phyloP scores from a whole-genome alignment of 768 basidiomycete genomes.

The Pleurotus sapidus region DNA sequence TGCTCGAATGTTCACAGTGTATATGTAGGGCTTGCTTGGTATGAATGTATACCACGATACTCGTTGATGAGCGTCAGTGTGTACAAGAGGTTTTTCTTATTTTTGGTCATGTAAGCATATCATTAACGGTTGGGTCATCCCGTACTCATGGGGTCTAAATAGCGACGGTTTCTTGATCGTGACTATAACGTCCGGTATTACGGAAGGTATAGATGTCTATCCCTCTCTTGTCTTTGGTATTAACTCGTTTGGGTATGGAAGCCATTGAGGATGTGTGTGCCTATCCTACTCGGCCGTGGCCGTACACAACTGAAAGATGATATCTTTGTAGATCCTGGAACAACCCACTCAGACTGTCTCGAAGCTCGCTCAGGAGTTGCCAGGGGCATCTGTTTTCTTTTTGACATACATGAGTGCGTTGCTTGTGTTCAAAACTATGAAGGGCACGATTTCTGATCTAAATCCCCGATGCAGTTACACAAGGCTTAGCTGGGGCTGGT shows the following conservation, averaged over 20 bases:
- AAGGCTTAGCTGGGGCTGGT: constrained; percentile 11
- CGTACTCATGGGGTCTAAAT: neutral
- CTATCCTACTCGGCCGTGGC: neutral
- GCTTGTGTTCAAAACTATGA: neutral
- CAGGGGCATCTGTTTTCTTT: constrained; percentile 60
- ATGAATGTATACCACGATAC: constrained; percentile 68
- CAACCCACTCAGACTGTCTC: constrained; percentile 7
- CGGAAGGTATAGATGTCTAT: constrained; percentile 26
- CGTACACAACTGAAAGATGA: neutral
- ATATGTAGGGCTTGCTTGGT: constrained; percentile 51
- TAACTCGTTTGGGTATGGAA: neutral
- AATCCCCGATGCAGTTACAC: neutral
- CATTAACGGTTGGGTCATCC: neutral
- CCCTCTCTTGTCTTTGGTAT: neutral
- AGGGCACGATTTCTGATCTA: neutral
- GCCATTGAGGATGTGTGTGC: constrained; percentile 26
- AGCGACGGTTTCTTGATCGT: constrained; percentile 66
- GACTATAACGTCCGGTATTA: constrained; percentile 59
- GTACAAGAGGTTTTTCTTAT: constrained; percentile 69
- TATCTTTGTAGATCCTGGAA: constrained; percentile 4
- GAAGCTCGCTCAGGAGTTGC: constrained; percentile 19
- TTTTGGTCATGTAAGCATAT: constrained; percentile 49
- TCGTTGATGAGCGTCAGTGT: constrained; percentile 69
- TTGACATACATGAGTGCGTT: constrained; percentile 31
- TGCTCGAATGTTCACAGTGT: constrained; percentile 4